Conservation (phyloP, 2,329 filamentous ascomycete species). For the Shiraia sp. region DNA sequence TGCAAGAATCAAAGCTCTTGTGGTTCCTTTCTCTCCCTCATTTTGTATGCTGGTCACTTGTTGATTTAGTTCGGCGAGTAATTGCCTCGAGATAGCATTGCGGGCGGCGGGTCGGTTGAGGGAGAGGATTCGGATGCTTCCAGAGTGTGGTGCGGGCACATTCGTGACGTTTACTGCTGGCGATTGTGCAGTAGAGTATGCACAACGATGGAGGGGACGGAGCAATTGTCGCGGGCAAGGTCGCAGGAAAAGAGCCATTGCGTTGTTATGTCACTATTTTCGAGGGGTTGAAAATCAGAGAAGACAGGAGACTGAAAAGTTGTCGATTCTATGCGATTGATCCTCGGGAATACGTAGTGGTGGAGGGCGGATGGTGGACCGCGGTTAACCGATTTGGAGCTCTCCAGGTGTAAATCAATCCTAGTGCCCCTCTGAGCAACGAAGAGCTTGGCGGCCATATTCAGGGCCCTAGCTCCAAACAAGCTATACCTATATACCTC, state of each 20-base stretch:
- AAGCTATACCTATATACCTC: no score
- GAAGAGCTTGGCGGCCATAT: no score
- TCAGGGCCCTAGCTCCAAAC: no score
- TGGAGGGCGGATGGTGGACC: constrained; percentile 7
- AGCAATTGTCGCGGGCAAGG: constrained; percentile 20
- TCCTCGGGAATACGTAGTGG: not conserved
- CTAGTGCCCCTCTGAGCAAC: not conserved
- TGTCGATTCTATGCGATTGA: not conserved
- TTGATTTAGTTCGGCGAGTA: constrained; percentile 71
- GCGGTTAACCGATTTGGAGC: constrained; percentile 19
- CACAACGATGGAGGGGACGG: constrained; percentile 30
- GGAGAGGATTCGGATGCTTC: constrained; percentile 84
- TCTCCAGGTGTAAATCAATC: not conserved
- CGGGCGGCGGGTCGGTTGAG: constrained; percentile 83
- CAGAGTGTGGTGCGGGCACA: constrained; percentile 75
- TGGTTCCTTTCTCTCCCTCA: constrained; percentile 62
- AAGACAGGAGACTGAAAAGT: not conserved
- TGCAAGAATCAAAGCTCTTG: constrained; percentile 79
- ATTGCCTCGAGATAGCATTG: constrained; percentile 84
- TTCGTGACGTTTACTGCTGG: constrained; percentile 70
- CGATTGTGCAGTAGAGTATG: constrained; percentile 52
- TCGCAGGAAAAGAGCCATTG: constrained; percentile 32
- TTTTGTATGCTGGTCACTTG: constrained; percentile 73
- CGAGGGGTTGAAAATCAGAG: not conserved
- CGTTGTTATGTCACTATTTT: not conserved